Evolutionary conservation across 495 filamentous ascomycete genomes (phyloP).

Genomic region (Aspergillus taichungensis): DNA sequence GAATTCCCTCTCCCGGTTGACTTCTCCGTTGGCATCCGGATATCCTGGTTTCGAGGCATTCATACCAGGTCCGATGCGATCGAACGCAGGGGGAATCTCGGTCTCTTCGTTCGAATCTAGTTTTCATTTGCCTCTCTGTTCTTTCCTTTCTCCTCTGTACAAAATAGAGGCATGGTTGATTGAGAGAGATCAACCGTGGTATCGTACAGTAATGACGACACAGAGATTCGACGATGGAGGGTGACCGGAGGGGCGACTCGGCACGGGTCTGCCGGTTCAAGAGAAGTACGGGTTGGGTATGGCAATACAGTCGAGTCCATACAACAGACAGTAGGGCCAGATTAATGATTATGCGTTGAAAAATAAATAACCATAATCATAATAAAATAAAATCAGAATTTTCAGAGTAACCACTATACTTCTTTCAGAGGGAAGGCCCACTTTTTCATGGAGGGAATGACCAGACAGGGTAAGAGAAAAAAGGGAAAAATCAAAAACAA

Average conservation of each 20-base stretch:
- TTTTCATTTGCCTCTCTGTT: too few species aligned
- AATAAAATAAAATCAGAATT: slow-evolving; percentile 1
- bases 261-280: slow-evolving; percentile 20
- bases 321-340: too few species aligned
- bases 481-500: slow-evolving; percentile 9
- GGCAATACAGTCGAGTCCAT: slow-evolving; percentile 11
- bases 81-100: too few species aligned
- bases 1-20: too few species aligned
- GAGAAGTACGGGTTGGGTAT: slow-evolving; percentile 3
- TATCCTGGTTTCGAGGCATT: too few species aligned
- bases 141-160: too few species aligned
- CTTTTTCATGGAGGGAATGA: slow-evolving; percentile 8
- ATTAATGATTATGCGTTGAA: not conserved
- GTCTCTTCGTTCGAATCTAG: too few species aligned
- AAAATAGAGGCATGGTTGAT: too few species aligned
- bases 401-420: slow-evolving; percentile 8
- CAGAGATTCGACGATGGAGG: slow-evolving; percentile 1
- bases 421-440: too few species aligned
- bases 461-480: slow-evolving; percentile 6
- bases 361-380: not conserved
- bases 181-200: too few species aligned
- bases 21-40: too few species aligned
- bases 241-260: slow-evolving; percentile 16
- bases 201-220: not conserved
- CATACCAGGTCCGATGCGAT: too few species aligned